A percentile compares a stretch with the other conserved stretches of the same genome.
These are phyloP conservation scores for Thielaviopsis ethacetica DNA, from an alignment of 2,329 filamentous ascomycete genomes.

Conservation along the genomic window DNA sequence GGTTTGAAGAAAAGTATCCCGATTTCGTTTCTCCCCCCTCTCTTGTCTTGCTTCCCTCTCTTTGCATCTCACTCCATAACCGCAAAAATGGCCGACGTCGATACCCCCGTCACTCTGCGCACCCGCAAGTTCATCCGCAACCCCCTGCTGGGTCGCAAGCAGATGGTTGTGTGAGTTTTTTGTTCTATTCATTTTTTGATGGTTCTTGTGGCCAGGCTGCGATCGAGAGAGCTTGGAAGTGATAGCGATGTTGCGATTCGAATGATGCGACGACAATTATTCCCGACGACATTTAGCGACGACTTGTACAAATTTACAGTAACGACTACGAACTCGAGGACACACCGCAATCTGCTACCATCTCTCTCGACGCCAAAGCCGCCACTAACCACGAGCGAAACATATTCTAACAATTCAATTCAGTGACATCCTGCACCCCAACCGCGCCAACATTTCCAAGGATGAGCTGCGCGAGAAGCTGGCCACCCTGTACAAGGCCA, in stretches of 20 bases:
- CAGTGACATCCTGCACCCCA: constrained; percentile 99
- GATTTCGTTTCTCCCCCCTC: constrained; percentile 1
- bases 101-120: constrained; percentile 66
- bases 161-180: constrained; percentile 94
- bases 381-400: not conserved
- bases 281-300: not conserved
- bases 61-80: constrained; percentile 16
- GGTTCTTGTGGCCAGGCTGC: too few relatives aligned
- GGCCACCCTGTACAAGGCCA: constrained; percentile 90
- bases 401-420: constrained; percentile 12
- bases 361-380: not conserved
- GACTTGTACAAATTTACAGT: not conserved
- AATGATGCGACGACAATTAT: not conserved
- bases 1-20: constrained; percentile 5
- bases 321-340: too few relatives aligned
- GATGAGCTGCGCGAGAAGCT: constrained; percentile 95
- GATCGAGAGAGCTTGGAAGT: not conserved
- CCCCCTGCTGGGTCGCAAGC: constrained; percentile 94
- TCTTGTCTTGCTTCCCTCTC: not conserved
- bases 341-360: not conserved
- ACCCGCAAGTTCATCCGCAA: constrained; percentile 99
- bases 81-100: constrained; percentile 76
- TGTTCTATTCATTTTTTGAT: not conserved
- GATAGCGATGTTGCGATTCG: not conserved
- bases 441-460: constrained; percentile 97